Percentiles rank a stretch among this genome's conserved stretches.
Evolutionary conservation across 148 eudicot genomes (phyloP).

Genomic region (Nepenthes mirabilis): DNA sequence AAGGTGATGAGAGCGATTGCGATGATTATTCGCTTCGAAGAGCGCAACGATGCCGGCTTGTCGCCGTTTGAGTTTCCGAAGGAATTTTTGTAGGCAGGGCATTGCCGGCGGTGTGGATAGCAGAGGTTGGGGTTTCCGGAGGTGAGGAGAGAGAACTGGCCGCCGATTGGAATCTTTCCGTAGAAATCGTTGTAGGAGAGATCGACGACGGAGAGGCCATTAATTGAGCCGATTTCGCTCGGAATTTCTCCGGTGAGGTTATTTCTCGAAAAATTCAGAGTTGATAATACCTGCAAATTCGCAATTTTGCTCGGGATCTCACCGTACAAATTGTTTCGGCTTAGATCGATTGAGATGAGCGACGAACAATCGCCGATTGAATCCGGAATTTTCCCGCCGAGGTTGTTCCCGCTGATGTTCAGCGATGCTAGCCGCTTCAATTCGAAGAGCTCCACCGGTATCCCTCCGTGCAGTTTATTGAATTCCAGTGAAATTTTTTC

Average conservation of each 20-base stretch:
- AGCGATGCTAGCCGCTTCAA: constrained; percentile 10
- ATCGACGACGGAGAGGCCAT: constrained; percentile 26
- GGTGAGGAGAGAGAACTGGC: constrained; percentile 16
- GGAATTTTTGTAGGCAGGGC: constrained; percentile 15
- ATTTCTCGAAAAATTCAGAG: constrained; percentile 29
- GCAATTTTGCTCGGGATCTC: constrained; percentile 27
- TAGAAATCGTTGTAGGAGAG: constrained; percentile 40
- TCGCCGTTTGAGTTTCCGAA: neutral
- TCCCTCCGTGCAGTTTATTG: constrained; percentile 30
- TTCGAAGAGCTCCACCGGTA: constrained; percentile 29
- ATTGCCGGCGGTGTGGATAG: constrained; percentile 12
- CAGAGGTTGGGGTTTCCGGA: constrained; percentile 54
- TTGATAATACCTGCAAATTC: constrained; percentile 12
- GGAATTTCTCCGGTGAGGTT: constrained; percentile 39
- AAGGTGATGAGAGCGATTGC: constrained; percentile 15
- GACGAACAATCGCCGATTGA: constrained; percentile 17
- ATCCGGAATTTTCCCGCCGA: constrained; percentile 34
- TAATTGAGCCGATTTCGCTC: constrained; percentile 14
- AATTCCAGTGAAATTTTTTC: constrained; percentile 17
- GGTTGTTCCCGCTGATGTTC: constrained; percentile 22
- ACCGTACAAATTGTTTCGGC: constrained; percentile 29
- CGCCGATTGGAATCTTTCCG: constrained; percentile 21
- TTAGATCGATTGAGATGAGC: constrained; percentile 30
- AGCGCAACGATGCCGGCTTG: constrained; percentile 9
- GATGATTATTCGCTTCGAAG: constrained; percentile 10